phyloP scores from a whole-genome alignment of 208 protist genomes.

The Plasmodiophora brassicae region DNA sequence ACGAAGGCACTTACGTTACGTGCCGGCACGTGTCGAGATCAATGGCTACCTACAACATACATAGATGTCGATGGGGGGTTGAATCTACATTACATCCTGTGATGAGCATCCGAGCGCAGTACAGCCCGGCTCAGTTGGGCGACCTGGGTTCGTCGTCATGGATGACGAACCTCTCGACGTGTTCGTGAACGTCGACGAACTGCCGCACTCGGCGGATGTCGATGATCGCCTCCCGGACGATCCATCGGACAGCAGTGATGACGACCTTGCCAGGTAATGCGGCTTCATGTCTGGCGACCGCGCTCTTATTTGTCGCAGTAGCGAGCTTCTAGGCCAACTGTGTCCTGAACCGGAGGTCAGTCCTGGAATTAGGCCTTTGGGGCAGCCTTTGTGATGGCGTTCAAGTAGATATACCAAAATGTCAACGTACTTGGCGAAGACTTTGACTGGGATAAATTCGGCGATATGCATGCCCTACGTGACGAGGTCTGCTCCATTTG shows the following conservation, averaged over 20 bases:
- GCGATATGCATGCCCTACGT: neutral
- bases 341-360: neutral
- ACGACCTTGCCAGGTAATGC: neutral
- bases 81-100: no score
- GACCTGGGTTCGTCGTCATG: no score
- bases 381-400: neutral
- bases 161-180: neutral
- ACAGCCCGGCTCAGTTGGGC: no score
- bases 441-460: conserved; percentile 30
- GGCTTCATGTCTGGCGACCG: neutral
- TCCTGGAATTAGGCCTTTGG: neutral
- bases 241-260: neutral
- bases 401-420: neutral
- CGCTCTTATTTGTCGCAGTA: neutral
- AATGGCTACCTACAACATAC: no score
- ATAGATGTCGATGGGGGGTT: no score
- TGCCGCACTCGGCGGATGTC: neutral
- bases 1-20: no score
- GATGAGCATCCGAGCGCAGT: no score
- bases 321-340: neutral
- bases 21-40: no score
- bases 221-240: conserved; percentile 1
- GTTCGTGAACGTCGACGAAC: neutral
- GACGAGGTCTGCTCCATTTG: neutral
- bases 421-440: neutral